Evolutionary conservation across 129 eudicot genomes (phyloP), one percentile per base, ranked within the genome.

Genomic region (Chrysanthemum lavandulifolium): DNA sequence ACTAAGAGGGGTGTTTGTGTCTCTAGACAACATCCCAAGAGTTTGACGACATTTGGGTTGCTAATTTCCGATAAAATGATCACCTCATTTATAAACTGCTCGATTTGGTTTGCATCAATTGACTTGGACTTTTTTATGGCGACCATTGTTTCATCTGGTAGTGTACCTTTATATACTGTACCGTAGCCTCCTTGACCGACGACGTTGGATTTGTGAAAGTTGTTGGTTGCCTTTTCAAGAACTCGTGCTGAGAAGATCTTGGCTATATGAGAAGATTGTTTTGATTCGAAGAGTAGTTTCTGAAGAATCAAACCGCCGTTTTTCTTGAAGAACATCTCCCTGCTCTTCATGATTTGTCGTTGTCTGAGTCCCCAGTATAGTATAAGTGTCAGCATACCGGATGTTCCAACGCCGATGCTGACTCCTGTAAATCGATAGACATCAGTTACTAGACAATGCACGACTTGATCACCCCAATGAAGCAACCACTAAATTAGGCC

Each of bases 21-120:
- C 61, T 76, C 80, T 48, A 76, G 31, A 10, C 80, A 76, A 67
- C 80, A 76, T 15, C 73, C 68, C 29, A 76, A 59, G 68, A 76
- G 80, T 68, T 47, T 76, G 51, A 67, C 74, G 3, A 76, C 68
- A 59, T 76, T 58, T 48, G 80, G 80, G 36, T 66, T 74, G 53
- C 33, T 67, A 68, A 76, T 76, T 27, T 58, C 68, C 15, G 74
- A 47, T 6, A 67, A 15, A 50, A 76, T 67, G 63, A 67, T 76
- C 61, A 76, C 80, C 25, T 76, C 80, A 16, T 76, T 76, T 47
- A 76, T 67, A 49, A 76, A 76, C 31, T 76, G 80, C 68, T 76
- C 74, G 10, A 76, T 68, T 13, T 58, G 80, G 61, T 49, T 67
- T 58, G 27, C 55, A 16, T 76, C 73, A 25, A 67, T 67, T 2